Evolutionary conservation across 2,329 filamentous ascomycete species (phyloP).

Genomic region (Hawksworthiomyces lignivorus): DNA sequence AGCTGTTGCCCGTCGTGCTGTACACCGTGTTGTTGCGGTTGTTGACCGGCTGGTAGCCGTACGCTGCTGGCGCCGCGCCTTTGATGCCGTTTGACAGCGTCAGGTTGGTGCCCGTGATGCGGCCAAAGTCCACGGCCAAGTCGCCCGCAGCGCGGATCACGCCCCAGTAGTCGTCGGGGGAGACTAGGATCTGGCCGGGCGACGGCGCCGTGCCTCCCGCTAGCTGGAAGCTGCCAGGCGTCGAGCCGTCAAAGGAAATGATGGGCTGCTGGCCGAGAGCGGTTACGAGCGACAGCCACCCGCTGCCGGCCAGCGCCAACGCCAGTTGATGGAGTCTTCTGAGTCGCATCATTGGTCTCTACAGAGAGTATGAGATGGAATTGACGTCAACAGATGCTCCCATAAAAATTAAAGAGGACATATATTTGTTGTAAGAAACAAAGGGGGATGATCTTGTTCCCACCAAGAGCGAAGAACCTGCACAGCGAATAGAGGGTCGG

Average conservation of each 20-base stretch:
- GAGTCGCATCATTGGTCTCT: too few relatives aligned
- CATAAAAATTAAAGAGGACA: too few relatives aligned
- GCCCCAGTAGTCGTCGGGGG: constrained; percentile 55
- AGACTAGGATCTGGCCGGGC: constrained; percentile 46
- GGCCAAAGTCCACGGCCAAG: constrained; percentile 60
- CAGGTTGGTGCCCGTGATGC: constrained; percentile 60
- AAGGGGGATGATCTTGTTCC: too few relatives aligned
- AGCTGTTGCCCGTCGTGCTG: constrained; percentile 30
- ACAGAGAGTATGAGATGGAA: too few relatives aligned
- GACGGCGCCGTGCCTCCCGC: constrained; percentile 24
- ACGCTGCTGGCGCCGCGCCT: constrained; percentile 28
- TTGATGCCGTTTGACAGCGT: constrained; percentile 44
- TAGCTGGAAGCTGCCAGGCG: constrained; percentile 24
- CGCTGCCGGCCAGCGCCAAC: too few relatives aligned
- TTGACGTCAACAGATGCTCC: too few relatives aligned
- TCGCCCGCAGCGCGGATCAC: constrained; percentile 61
- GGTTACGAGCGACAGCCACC: constrained; percentile 11
- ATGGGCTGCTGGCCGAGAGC: constrained; percentile 44
- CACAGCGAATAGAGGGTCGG: too few relatives aligned
- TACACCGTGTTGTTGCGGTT: constrained; percentile 42
- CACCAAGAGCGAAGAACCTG: too few relatives aligned
- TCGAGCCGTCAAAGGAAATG: constrained; percentile 29
- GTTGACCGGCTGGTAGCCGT: constrained; percentile 36
- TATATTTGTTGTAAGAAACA: too few relatives aligned
- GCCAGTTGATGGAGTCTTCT: too few relatives aligned